phyloP scores from a whole-genome alignment of 257 asterid genomes.

The Fraxinus quadrangulata region DNA sequence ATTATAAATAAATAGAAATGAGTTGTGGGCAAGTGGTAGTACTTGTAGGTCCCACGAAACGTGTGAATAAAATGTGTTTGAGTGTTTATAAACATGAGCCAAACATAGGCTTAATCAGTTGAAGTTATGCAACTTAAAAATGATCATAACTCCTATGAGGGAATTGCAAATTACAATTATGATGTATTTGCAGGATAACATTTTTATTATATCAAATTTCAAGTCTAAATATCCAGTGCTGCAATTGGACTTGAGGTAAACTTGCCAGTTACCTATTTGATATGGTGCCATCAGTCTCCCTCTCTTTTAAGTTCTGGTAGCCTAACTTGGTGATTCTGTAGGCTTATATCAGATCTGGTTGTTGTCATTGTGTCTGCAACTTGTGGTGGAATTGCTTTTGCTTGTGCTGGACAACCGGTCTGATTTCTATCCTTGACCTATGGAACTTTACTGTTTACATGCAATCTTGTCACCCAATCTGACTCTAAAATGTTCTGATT shows the following conservation, averaged over 20 bases:
- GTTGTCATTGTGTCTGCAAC: constrained; percentile 99
- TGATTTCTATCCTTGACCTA: constrained; percentile 40
- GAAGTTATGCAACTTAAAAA: background rate
- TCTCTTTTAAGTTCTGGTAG: too few species aligned
- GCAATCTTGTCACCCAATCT: constrained; percentile 6
- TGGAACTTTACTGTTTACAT: constrained; percentile 10
- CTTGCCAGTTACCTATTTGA: constrained; percentile 26
- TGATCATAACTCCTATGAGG: constrained; percentile 13
- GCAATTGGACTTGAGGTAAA: constrained; percentile 92
- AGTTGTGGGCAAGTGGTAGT: background rate
- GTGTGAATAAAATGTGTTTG: too few species aligned
- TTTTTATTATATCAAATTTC: constrained; percentile 94
- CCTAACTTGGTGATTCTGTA: constrained; percentile 39
- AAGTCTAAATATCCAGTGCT: constrained; percentile 93
- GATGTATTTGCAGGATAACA: constrained; percentile 68
- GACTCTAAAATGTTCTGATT: too few species aligned
- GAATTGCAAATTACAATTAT: constrained; percentile 15
- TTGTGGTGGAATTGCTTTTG: constrained; percentile 98
- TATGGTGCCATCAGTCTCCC: constrained; percentile 10
- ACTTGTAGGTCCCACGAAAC: too few species aligned
- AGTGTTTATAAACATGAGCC: too few species aligned
- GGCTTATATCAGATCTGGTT: constrained; percentile 97
- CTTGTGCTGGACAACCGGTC: constrained; percentile 99
- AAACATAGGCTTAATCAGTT: background rate
- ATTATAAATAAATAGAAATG: background rate